Conservation (phyloP, 2,329 filamentous ascomycete genomes). For the Diaporthe ampelina region DNA sequence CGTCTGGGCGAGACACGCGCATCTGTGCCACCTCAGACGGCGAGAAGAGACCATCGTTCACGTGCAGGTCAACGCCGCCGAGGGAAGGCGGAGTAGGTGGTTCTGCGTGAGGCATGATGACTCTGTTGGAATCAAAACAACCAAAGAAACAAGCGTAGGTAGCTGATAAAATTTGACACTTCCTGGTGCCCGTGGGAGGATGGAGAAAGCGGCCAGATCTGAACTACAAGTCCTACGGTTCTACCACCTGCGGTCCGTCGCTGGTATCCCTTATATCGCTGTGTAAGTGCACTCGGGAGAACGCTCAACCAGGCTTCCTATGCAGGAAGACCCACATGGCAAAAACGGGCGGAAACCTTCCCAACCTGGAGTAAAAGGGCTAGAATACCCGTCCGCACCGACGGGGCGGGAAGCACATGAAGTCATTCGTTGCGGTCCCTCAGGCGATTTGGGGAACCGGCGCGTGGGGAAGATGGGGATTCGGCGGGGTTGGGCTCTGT, state of each 20-base stretch:
- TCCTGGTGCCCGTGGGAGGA: not conserved
- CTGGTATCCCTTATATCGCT: not conserved
- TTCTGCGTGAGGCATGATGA: conserved; percentile 30
- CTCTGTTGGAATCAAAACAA: not conserved
- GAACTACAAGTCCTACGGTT: too few species aligned
- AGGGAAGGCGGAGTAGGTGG: not conserved
- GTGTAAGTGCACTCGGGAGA: not conserved
- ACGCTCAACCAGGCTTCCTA: not conserved
- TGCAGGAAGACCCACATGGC: not conserved
- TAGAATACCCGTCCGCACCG: not conserved
- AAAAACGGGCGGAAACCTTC: conserved; percentile 8
- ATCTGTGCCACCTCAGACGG: conserved; percentile 35
- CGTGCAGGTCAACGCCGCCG: conserved; percentile 21
- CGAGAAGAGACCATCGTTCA: conserved; percentile 41
- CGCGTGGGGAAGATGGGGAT: conserved; percentile 6
- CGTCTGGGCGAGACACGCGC: conserved; percentile 31
- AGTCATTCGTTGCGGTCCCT: not conserved
- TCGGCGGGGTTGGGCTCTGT: not conserved
- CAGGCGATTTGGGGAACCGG: conserved; percentile 6
- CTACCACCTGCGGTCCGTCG: not conserved
- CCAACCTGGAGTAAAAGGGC: conserved; percentile 1
- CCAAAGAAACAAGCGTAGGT: not conserved
- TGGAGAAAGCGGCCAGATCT: not conserved
- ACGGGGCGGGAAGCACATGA: conserved; percentile 5
- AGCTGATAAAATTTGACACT: not conserved